These are phyloP conservation scores for Talaromyces sp. DNA, from an alignment of 2,329 filamentous ascomycete genomes.

Conservation along the genomic window DNA sequence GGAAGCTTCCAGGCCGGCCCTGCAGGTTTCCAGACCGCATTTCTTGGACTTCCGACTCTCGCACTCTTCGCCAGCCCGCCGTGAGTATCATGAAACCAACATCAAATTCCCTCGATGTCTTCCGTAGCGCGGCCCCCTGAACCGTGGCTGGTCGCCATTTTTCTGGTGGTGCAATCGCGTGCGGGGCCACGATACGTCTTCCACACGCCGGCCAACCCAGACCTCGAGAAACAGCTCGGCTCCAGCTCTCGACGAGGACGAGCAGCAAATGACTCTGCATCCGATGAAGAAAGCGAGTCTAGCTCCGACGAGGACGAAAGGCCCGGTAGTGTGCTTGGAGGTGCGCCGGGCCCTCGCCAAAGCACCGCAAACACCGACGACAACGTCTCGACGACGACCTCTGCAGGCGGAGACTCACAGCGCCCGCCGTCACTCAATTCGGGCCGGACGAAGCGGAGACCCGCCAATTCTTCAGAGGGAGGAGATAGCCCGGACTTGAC, in stretches of 20 bases:
- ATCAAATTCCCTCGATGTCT: constrained; percentile 30
- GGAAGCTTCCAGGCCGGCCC: constrained; percentile 12
- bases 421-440: constrained; percentile 31
- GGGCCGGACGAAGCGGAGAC: constrained; percentile 24
- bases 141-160: constrained; percentile 61
- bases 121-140: constrained; percentile 45
- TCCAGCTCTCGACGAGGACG: constrained; percentile 29
- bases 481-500: constrained; percentile 21
- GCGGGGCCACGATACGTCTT: constrained; percentile 80
- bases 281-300: constrained; percentile 32
- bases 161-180: constrained; percentile 68
- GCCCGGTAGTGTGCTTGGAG: constrained; percentile 17
- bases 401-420: constrained; percentile 22
- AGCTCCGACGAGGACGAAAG: constrained; percentile 38
- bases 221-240: constrained; percentile 33
- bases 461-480: constrained; percentile 23
- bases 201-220: constrained; percentile 67
- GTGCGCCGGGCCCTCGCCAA: constrained; percentile 20
- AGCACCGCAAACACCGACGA: constrained; percentile 32
- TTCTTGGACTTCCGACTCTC: not conserved
- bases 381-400: constrained; percentile 17
- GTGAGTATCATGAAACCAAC: not conserved
- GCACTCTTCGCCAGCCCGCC: not conserved
- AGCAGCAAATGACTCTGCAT: constrained; percentile 34
- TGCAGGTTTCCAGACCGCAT: not conserved